Percentiles rank a stretch among this genome's conserved stretches.
Evolutionary conservation across 2,329 filamentous ascomycete species (phyloP).

Genomic region (Botryotinia convoluta): DNA sequence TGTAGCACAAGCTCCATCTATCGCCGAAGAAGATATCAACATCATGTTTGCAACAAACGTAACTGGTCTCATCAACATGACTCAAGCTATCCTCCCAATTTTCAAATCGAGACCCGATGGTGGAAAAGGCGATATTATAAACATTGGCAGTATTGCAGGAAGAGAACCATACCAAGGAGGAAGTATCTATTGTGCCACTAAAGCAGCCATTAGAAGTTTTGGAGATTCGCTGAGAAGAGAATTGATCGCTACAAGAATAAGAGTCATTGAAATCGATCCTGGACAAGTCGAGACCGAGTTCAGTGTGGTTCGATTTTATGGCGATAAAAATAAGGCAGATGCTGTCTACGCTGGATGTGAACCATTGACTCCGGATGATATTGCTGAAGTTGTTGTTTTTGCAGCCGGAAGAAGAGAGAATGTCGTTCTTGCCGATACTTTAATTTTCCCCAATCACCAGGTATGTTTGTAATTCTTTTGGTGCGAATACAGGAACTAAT

Average conservation of each 20-base stretch:
- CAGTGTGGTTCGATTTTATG: constrained; percentile 81
- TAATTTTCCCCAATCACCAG: constrained; percentile 89
- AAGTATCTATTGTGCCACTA: constrained; percentile 89
- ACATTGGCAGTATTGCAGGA: constrained; percentile 89
- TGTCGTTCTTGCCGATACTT: constrained; percentile 82
- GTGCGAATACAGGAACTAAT: constrained; percentile 9
- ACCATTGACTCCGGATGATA: constrained; percentile 83
- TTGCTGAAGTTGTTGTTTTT: constrained; percentile 89
- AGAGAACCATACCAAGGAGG: constrained; percentile 82
- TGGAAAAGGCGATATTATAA: constrained; percentile 90
- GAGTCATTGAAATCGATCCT: constrained; percentile 85
- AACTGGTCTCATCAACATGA: constrained; percentile 93
- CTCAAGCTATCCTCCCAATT: constrained; percentile 81
- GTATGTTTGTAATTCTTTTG: constrained; percentile 47
- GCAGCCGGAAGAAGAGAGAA: constrained; percentile 81
- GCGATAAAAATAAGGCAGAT: constrained; percentile 85
- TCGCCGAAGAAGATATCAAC: constrained; percentile 76
- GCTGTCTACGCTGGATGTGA: constrained; percentile 82
- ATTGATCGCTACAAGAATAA: constrained; percentile 73
- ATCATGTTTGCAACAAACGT: constrained; percentile 93
- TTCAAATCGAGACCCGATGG: constrained; percentile 69
- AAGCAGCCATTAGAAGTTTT: constrained; percentile 83
- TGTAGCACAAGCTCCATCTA: constrained; percentile 79
- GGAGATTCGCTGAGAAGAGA: constrained; percentile 81
- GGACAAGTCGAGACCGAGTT: constrained; percentile 96